Conservation (phyloP, 176 grass and related monocot species). For the Oryza coarctata region DNA sequence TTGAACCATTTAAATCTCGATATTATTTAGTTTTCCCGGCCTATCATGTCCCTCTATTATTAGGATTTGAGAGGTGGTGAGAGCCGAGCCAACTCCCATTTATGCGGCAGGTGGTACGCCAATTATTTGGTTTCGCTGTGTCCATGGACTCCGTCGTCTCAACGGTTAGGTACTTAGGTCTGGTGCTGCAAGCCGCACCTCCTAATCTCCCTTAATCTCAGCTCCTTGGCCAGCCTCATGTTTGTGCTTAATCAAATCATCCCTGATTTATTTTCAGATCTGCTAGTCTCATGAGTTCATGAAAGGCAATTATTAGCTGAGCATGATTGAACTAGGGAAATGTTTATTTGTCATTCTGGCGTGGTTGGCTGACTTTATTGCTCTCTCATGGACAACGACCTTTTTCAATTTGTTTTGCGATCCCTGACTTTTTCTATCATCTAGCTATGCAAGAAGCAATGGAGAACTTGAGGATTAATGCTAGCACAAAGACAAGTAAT, state of each 20-base stretch:
- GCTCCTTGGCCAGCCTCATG: background rate
- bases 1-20: constrained; percentile 12
- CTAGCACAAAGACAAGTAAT: constrained; percentile 49
- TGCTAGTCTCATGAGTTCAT: constrained; percentile 24
- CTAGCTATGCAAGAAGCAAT: constrained; percentile 64
- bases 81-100: constrained; percentile 43
- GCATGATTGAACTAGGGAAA: constrained; percentile 17
- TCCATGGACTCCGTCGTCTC: background rate
- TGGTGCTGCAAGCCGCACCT: background rate
- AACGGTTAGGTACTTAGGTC: constrained; percentile 36
- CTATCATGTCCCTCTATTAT: constrained; percentile 25
- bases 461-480: constrained; percentile 68
- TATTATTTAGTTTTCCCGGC: constrained; percentile 19
- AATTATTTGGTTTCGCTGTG: constrained; percentile 33
- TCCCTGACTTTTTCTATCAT: constrained; percentile 67
- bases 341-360: constrained; percentile 39
- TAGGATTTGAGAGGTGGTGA: constrained; percentile 38
- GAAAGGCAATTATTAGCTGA: constrained; percentile 29
- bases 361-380: constrained; percentile 34
- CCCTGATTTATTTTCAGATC: constrained; percentile 14
- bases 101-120: constrained; percentile 39
- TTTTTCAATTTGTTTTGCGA: constrained; percentile 46
- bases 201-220: background rate
- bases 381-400: constrained; percentile 35
- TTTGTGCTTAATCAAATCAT: constrained; percentile 28